A percentile compares a stretch with the other conserved stretches of the same genome.
phyloP scores from a whole-genome alignment of 2,329 filamentous ascomycete species.

The Phialocephala sp. region DNA sequence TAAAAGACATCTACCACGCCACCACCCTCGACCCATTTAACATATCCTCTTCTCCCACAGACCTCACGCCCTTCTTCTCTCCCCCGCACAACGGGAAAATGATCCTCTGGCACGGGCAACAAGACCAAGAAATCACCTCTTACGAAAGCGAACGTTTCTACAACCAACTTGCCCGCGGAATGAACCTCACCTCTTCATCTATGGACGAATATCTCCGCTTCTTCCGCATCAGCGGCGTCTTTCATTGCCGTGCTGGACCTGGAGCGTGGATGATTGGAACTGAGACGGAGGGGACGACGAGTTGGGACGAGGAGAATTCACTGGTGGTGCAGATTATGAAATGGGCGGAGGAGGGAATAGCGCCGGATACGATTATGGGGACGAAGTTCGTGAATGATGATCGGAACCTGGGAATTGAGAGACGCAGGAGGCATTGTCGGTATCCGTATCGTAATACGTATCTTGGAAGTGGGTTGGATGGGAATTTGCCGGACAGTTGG shows the following conservation, averaged over 20 bases:
- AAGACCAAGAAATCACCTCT: conserved; percentile 43
- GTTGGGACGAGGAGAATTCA: conserved; percentile 68
- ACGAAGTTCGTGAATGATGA: not conserved
- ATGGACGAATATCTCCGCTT: conserved; percentile 53
- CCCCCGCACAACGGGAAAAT: conserved; percentile 43
- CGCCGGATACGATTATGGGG: conserved; percentile 50
- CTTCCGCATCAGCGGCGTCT: conserved; percentile 58
- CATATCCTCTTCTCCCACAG: conserved; percentile 35
- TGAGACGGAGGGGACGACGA: conserved; percentile 65
- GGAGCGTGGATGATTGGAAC: conserved; percentile 50
- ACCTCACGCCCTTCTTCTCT: conserved; percentile 26
- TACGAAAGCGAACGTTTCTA: conserved; percentile 36
- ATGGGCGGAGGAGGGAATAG: conserved; percentile 50
- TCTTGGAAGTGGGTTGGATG: conserved; percentile 17
- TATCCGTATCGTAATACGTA: conserved; percentile 27
- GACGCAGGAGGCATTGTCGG: conserved; percentile 52
- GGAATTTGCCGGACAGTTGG: conserved; percentile 22
- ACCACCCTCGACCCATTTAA: conserved; percentile 33
- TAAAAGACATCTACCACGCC: not conserved
- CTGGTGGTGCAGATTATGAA: conserved; percentile 52
- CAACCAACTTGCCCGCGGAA: conserved; percentile 24
- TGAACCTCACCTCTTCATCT: conserved; percentile 16
- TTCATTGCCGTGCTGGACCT: conserved; percentile 55
- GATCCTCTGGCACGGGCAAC: conserved; percentile 49
- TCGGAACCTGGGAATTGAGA: conserved; percentile 44